Evolutionary conservation across 495 filamentous ascomycete genomes (phyloP).

Genomic region (Neurospora intermedia): DNA sequence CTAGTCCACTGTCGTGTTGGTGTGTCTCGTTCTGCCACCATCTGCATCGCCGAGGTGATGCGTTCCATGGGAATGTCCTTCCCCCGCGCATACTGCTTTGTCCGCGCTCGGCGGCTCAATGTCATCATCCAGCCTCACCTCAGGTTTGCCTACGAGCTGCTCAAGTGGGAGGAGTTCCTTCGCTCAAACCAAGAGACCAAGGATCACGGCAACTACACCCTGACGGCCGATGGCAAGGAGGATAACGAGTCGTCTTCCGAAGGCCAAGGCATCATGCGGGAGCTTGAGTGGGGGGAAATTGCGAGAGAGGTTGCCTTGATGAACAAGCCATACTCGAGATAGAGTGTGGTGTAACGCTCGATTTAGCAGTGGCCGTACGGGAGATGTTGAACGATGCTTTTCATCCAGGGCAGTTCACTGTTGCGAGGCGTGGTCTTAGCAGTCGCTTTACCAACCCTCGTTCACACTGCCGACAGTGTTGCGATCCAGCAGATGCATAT

Average conservation of each 20-base stretch:
- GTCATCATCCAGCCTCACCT: constrained; percentile 56
- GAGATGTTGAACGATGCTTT: background rate
- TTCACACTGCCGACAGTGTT: background rate
- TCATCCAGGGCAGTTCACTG: background rate
- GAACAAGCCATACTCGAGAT: constrained; percentile 80
- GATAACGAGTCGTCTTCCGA: constrained; percentile 15
- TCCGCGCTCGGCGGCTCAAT: constrained; percentile 75
- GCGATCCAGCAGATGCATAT: background rate
- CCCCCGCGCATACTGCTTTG: constrained; percentile 90
- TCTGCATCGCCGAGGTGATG: constrained; percentile 99
- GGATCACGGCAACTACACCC: background rate
- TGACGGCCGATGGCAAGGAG: constrained; percentile 10
- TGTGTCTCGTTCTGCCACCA: constrained; percentile 88
- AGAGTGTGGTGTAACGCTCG: background rate
- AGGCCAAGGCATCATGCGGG: constrained; percentile 40
- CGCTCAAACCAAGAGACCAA: constrained; percentile 5
- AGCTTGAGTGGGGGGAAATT: constrained; percentile 85
- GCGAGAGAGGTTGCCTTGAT: constrained; percentile 85
- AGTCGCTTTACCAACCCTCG: background rate
- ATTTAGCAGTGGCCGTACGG: background rate
- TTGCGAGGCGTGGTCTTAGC: background rate
- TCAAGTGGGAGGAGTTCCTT: constrained; percentile 86
- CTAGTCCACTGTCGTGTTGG: constrained; percentile 95
- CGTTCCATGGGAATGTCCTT: constrained; percentile 66
- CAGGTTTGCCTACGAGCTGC: constrained; percentile 55